Evolutionary conservation across 176 grass and related monocot genomes (phyloP), one percentile per base, ranked within the genome.

Genomic region (Urochloa ruziziensis): DNA sequence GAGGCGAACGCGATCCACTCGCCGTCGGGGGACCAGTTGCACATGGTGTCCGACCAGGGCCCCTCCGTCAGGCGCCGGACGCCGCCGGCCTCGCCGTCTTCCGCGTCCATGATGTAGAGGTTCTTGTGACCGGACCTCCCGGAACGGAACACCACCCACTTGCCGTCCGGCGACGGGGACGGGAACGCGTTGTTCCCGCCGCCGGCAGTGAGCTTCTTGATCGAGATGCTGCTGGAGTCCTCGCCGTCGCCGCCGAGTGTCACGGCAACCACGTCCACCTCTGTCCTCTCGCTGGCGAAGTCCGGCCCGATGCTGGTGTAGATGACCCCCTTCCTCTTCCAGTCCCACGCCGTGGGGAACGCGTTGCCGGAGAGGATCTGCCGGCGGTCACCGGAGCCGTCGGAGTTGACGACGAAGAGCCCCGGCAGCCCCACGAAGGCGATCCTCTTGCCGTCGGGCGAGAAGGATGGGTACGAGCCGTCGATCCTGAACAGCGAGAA

Each of bases 1-100:
- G 93, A 98, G 15, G 96, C 84, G 52, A 95, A 98, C 67, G 96
- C 93, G 58, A 98, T 98, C 96, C 96, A 98, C 66, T 98, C 93
- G 17, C 96, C 91, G 12, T 95, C 93, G 1, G 93, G 91, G 2
- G 96, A 95, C 96, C 93, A 98, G 61, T 88, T 98, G 91, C 96
- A 95, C 93, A 98, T 98, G 21, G 95, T 98, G 83, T 98, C 95
- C 0, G 77, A 88, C 92, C 95, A 98, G 0, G 95, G 89, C 0
- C 96, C 96, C 35, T 95, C 84, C 0, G 93, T 98, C 28, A 98
- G 91, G 47, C 73, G 90, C 10, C 69, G 86, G 33, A 98, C 56
- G 56, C 83, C 87, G 0, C 86, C 83, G 49, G 81, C 82, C 83
- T 98, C 96, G 4, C 96, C 96, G 42, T 88, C 74, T 58, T 87